Conservation (phyloP, 768 basidiomycete species). For the Grammothele lineata region DNA sequence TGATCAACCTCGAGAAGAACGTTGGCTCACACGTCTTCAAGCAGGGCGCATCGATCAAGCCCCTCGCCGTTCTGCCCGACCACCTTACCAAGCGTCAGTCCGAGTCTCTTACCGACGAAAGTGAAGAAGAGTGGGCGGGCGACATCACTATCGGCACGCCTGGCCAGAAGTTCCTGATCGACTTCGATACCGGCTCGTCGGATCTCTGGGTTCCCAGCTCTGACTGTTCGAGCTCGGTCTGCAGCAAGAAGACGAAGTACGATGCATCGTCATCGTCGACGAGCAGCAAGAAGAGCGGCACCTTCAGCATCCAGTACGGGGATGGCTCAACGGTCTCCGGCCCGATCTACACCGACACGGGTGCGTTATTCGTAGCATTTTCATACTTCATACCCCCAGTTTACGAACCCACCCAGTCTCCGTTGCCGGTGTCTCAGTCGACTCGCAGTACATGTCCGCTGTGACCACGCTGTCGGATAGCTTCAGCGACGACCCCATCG, state of each 20-base stretch:
- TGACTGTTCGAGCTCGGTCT: conserved; percentile 10
- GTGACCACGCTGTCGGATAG: conserved; percentile 13
- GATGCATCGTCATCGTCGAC: conserved; percentile 26
- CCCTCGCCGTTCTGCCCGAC: not conserved
- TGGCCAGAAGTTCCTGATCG: conserved; percentile 21
- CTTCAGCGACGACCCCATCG: conserved; percentile 10
- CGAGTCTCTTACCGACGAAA: conserved; percentile 21
- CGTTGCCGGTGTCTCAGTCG: conserved; percentile 26
- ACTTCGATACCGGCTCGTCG: conserved; percentile 18
- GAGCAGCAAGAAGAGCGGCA: conserved; percentile 14
- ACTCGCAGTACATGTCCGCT: conserved; percentile 16
- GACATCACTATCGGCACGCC: conserved; percentile 45
- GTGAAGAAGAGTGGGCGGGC: conserved; percentile 35
- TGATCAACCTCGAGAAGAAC: conserved; percentile 13
- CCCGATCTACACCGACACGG: conserved; percentile 28
- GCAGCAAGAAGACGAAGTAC: conserved; percentile 23
- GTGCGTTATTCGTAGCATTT: too few species aligned
- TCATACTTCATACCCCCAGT: too few species aligned
- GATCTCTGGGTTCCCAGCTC: conserved; percentile 18
- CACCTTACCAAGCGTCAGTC: conserved; percentile 16
- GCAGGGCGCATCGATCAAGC: conserved; percentile 25
- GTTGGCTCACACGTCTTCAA: conserved; percentile 13
- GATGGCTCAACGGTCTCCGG: conserved; percentile 34
- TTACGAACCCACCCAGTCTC: too few species aligned
- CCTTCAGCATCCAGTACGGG: conserved; percentile 34